Evolutionary conservation across 148 eudicot species (phyloP), one percentile per base, ranked within the genome.

Genomic region (Cornus florida): DNA sequence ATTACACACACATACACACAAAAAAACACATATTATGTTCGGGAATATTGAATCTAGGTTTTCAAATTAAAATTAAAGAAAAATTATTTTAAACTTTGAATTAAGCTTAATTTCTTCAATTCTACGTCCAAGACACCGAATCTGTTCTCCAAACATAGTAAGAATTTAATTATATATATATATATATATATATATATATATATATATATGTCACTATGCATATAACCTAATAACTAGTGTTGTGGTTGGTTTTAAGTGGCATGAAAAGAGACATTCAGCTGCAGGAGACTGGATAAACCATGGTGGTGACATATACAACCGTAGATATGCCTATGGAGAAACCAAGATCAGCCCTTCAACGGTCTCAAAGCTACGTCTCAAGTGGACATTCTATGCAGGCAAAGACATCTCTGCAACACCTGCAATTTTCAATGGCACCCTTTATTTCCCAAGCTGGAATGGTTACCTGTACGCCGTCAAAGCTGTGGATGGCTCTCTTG

Each of bases 371-470:
- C 80, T 92, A 20, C 70, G 39, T 8, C 84, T 92, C 28, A 88
- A 88, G 70, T 92, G 93, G 93, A 77, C 73, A 67, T 92, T 88
- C 74, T 53, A 70, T 6, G 85, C 91, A 19, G 88, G 90, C 6
- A 72, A 50, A 7, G 92, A 88, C 76, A 87, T 89, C 59, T 86
- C 82, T 10, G 92, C 89, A 74, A 90, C 93, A 0, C 96, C 93
- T 1, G 88, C 96, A 38, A 83, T 90, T 20, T 84, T 62, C 31
- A 65, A 85, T 1, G 89, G 87, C 11, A 71, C 60, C 35, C 2
- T 90, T 0, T 89, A 90, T 76, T 89, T 89, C 64, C 91, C 93
- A 0, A 85, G 89, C 66, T 89, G 92, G 93, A 86, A 92, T 75
- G 97, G 92, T 24, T 66, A 83, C 43, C 19, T 91, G 1, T 91